Base-by-base conservation (phyloP, 192 early-diverging fungal genomes). In the Chytriomyces hyalinus region DNA sequence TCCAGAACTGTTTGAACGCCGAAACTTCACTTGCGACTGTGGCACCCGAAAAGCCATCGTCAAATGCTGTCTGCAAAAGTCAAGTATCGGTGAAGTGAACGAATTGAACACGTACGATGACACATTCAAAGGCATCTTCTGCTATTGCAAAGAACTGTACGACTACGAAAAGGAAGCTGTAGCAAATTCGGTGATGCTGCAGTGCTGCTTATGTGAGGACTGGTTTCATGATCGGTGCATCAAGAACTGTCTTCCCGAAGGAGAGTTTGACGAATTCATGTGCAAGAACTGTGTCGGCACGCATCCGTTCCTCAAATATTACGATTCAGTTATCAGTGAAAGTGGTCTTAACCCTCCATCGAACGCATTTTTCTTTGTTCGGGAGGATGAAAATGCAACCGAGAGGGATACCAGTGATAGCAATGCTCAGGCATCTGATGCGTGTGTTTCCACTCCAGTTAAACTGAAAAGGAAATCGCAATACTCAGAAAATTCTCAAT, bases 121-220 rank as follows among this genome's bases (percentile, higher is more conserved):
- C 76, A 95, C 95, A 80, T 98, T 92, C 78, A 77, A 84, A 50
- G 95, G 94, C 11, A 79, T 83, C 61, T 96, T 95, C 75, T 98
- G 96, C 83, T 91, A 89, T 86, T 98, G 96, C 81, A 83, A 95
- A 64, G 77, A 82, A 43, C 78, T 83, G 4, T 97, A 98, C 80
- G 91, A 95, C 68, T 22, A 72, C 49, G 77, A 70, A 6, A 65
- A 9, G 44, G 77, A 78, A 48, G 85, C 84, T 17, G 89, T 78
- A 43, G 95, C 96, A 68, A 84, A 91, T 20, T 86, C 83, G 13
- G 84, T 85, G 57, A 98, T 98, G 96, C 71, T 90, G 9, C 91
- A 97, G 84, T 98, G 96, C 73, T 81, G 90, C 24, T 61, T 93
- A 0, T 98, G 96, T 81, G 92, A 95, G 77, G 95, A 94, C 81